Evolutionary conservation across 2,329 filamentous ascomycete genomes (phyloP).

Genomic region (Colletotrichum nymphaeae): DNA sequence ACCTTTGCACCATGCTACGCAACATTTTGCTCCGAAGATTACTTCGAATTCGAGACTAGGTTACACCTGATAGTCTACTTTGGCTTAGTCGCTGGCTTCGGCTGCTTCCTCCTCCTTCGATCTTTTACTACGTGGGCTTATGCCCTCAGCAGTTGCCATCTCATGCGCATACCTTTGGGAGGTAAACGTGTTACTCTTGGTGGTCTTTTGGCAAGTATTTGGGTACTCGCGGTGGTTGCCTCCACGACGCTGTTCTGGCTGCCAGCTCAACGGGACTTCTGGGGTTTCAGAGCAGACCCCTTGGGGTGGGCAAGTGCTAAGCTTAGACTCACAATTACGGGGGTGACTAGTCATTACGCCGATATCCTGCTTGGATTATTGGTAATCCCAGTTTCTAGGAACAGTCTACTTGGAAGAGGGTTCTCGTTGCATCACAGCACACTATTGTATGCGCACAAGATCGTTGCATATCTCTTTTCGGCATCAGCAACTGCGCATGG

Average conservation of each 20-base stretch:
- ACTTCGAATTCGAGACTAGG: conserved; percentile 27
- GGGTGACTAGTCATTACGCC: conserved; percentile 34
- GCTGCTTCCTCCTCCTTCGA: conserved; percentile 2
- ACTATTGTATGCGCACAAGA: conserved; percentile 32
- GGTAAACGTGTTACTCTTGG: conserved; percentile 21
- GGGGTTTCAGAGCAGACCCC: conserved; percentile 23
- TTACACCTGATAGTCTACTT: conserved; percentile 32
- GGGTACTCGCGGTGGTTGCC: conserved; percentile 23
- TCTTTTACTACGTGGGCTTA: neutral
- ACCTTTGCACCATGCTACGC: conserved; percentile 35
- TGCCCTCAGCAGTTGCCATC: neutral
- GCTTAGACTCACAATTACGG: conserved; percentile 26
- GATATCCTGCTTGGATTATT: conserved; percentile 33
- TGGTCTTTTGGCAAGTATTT: conserved; percentile 10
- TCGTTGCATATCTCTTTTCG: conserved; percentile 15
- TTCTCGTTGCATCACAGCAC: conserved; percentile 35
- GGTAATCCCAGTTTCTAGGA: conserved; percentile 33
- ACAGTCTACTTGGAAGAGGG: conserved; percentile 30
- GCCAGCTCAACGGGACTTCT: conserved; percentile 12
- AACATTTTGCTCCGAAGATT: conserved; percentile 33
- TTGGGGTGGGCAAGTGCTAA: conserved; percentile 30
- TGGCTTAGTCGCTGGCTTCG: conserved; percentile 20
- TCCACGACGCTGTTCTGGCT: conserved; percentile 29
- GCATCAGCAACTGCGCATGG: conserved; percentile 22
- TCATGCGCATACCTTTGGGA: neutral